A percentile compares a stretch with the other conserved stretches of the same genome.
Conservation (phyloP, 495 filamentous ascomycete genomes). For the Penicillium mononematosum region DNA sequence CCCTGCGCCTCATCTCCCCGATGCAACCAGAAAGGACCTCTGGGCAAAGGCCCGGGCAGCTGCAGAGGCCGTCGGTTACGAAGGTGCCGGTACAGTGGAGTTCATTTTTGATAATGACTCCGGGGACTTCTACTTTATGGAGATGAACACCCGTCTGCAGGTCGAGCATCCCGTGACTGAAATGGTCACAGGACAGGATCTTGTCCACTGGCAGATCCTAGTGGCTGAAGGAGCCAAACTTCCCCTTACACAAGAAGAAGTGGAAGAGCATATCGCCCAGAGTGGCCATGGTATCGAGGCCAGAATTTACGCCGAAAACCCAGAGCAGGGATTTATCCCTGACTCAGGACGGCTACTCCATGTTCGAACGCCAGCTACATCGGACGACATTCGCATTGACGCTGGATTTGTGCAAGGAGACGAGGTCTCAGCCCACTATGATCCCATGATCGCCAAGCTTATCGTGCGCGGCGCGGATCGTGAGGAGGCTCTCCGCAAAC, state of each 20-base stretch:
- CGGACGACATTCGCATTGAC: constrained; percentile 80
- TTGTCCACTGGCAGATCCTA: constrained; percentile 95
- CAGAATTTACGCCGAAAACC: constrained; percentile 95
- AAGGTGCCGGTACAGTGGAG: constrained; percentile 95
- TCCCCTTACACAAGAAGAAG: constrained; percentile 81
- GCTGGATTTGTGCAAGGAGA: constrained; percentile 90
- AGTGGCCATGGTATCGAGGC: constrained; percentile 90
- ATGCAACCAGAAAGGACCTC: constrained; percentile 76
- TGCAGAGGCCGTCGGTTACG: constrained; percentile 88
- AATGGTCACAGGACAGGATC: constrained; percentile 91
- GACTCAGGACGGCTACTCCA: constrained; percentile 89
- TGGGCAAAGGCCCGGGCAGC: constrained; percentile 93
- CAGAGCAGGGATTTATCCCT: constrained; percentile 83
- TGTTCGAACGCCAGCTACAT: constrained; percentile 67
- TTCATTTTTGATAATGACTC: constrained; percentile 98
- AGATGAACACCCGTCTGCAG: constrained; percentile 97
- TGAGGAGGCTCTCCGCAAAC: constrained; percentile 77
- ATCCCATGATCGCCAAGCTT: constrained; percentile 98
- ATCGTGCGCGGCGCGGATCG: constrained; percentile 83
- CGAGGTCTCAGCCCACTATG: constrained; percentile 91
- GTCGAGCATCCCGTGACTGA: constrained; percentile 98
- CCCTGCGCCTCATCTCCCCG: constrained; percentile 81
- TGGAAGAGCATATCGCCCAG: constrained; percentile 71
- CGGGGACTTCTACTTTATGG: constrained; percentile 97
- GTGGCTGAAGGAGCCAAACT: constrained; percentile 83